Evolutionary conservation across 148 eudicot species (phyloP).

Genomic region (Chenopodium berlandieri): DNA sequence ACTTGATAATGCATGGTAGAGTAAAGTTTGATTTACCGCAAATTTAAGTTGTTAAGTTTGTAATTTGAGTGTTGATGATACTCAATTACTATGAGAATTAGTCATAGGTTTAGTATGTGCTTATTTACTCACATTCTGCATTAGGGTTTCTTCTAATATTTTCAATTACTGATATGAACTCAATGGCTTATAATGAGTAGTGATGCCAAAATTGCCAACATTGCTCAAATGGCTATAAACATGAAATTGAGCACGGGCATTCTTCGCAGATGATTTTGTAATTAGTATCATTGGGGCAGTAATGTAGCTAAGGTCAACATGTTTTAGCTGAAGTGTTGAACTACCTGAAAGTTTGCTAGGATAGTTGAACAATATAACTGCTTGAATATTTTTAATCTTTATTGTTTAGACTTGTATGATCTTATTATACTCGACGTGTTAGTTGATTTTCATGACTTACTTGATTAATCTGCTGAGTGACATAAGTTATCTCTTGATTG

Average conservation of each 20-base stretch:
- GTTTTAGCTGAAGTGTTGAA: neutral
- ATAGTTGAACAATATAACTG: neutral
- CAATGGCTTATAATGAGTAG: too few species aligned
- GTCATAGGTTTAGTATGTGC: neutral
- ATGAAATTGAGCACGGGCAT: neutral
- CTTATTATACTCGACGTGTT: neutral
- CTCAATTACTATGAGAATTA: neutral
- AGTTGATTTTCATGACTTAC: neutral
- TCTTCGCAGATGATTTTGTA: neutral
- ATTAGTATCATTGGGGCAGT: neutral
- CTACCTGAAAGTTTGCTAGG: neutral
- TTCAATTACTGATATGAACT: too few species aligned
- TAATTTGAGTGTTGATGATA: neutral
- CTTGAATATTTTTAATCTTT: neutral
- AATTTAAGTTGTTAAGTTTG: neutral
- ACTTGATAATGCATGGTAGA: too few species aligned
- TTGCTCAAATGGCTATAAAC: too few species aligned
- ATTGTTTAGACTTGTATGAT: neutral
- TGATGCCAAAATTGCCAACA: too few species aligned
- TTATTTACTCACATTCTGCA: neutral
- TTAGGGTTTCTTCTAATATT: neutral
- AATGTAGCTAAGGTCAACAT: neutral
- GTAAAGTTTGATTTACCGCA: neutral
- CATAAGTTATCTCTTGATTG: slow-evolving; percentile 5
- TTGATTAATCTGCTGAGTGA: slow-evolving; percentile 15